Evolutionary conservation across 495 filamentous ascomycete genomes (phyloP).

Genomic region (Thermochaetoides thermophila): DNA sequence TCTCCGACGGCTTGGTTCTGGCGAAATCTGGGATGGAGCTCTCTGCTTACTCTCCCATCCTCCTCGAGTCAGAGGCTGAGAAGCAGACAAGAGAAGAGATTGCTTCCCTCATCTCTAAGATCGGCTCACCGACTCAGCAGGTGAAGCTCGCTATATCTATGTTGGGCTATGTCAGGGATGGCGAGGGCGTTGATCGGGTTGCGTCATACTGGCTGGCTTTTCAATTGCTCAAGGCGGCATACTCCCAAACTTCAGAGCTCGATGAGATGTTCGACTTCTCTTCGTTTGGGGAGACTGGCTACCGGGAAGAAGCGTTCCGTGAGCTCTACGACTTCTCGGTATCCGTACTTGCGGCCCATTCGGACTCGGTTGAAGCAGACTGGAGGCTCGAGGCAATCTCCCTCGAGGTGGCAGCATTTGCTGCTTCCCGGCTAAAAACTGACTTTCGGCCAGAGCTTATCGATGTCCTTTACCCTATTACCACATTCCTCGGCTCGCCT

Average conservation of each 20-base stretch:
- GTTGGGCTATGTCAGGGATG: conserved; percentile 41
- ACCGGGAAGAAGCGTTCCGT: conserved; percentile 45
- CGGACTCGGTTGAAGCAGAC: conserved; percentile 37
- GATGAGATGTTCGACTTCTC: conserved; percentile 53
- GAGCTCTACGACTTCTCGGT: conserved; percentile 72
- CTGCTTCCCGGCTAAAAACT: conserved; percentile 47
- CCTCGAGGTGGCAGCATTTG: conserved; percentile 57
- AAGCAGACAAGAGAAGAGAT: conserved; percentile 42
- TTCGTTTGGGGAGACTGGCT: conserved; percentile 22
- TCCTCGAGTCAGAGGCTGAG: conserved; percentile 52
- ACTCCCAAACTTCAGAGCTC: conserved; percentile 33
- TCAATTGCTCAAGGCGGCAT: conserved; percentile 46
- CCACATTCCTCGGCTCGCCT: conserved; percentile 69
- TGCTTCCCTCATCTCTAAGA: conserved; percentile 26
- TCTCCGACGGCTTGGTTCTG: conserved; percentile 14
- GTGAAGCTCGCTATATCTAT: conserved; percentile 39
- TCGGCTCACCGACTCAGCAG: conserved; percentile 30
- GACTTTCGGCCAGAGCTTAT: conserved; percentile 76
- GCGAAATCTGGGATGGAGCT: conserved; percentile 13
- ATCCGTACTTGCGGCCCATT: conserved; percentile 39
- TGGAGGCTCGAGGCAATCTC: conserved; percentile 61
- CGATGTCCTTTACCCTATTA: conserved; percentile 78
- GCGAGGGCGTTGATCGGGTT: conserved; percentile 39
- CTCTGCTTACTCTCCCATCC: conserved; percentile 41
- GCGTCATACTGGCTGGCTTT: conserved; percentile 74